Percentiles rank a stretch among this genome's conserved stretches.
phyloP scores from a whole-genome alignment of 345 rosid genomes.

The Theobroma cacao region DNA sequence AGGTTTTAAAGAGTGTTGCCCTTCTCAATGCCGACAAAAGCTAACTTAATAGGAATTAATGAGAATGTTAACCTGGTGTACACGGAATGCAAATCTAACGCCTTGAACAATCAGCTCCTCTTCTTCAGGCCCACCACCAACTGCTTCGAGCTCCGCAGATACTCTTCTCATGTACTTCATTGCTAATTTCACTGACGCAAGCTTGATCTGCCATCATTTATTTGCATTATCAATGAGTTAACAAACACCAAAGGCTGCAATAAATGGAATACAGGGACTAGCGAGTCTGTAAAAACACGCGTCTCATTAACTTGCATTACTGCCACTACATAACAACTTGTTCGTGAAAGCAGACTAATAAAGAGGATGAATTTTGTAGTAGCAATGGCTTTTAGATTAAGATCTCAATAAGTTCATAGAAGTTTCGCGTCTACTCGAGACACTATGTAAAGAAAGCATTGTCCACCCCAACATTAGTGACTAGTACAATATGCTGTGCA shows the following conservation, averaged over 20 bases:
- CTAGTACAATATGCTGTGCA: background rate
- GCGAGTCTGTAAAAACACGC: background rate
- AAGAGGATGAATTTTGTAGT: background rate
- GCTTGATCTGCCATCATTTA: slow-evolving; percentile 56
- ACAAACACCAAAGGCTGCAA: background rate
- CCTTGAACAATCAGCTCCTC: slow-evolving; percentile 95
- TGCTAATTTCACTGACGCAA: slow-evolving; percentile 89
- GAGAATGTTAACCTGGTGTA: slow-evolving; percentile 71
- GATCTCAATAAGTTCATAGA: background rate
- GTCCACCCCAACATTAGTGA: background rate
- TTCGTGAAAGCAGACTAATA: background rate
- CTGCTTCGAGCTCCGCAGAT: slow-evolving; percentile 77
- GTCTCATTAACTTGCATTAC: background rate
- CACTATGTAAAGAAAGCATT: background rate
- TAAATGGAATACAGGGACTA: background rate
- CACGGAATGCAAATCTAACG: slow-evolving; percentile 94
- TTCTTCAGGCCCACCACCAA: slow-evolving; percentile 72
- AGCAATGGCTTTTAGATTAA: background rate
- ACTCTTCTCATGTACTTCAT: slow-evolving; percentile 97
- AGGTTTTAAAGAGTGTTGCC: background rate
- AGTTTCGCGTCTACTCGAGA: background rate
- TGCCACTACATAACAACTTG: background rate
- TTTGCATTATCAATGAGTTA: background rate
- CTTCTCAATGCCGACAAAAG: background rate
- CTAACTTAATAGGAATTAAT: background rate